Base-by-base conservation (phyloP, 345 rosid species). In the Chamaenerion angustifolium region DNA sequence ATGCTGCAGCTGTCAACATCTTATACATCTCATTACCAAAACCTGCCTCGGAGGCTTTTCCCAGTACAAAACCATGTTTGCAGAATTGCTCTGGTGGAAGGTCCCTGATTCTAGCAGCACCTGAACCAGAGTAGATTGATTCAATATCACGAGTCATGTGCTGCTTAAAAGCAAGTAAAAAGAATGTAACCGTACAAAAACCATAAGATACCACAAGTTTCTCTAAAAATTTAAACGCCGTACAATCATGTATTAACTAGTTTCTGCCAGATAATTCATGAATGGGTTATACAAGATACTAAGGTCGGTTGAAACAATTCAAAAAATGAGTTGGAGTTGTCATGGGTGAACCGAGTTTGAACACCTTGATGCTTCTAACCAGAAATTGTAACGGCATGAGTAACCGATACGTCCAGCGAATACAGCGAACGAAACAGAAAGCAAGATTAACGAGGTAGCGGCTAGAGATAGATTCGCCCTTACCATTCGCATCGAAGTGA, bases 21-120 rank as follows among this genome's bases (percentile, higher is more conserved):
- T 84, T 92, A 68, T 92, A 87, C 95, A 92, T 87, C 63, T 92
- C 98, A 46, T 92, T 92, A 16, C 98, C 98, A 27, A 92, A 84
- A 3, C 98, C 96, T 16, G 98, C 98, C 73, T 87, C 96, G 0
- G 98, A 87, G 47, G 98, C 78, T 64, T 92, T 87, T 48, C 90
- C 98, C 42, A 92, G 45, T 19, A 92, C 95, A 71, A 73, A 92
- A 11, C 88, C 90, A 62, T 76, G 98, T 45, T 66, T 58, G 56
- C 98, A 84, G 59, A 92, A 88, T 54, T 82, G 64, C 62, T 84
- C 88, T 1, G 98, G 81, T 27, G 88, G 79, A 37, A 92, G 80
- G 64, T 62, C 63, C 27, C 96, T 79, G 35, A 88, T 67, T 7
- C 58, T 67, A 12, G 81, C 68, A 68, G 88, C 90, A 5, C 96